Base-by-base conservation (phyloP, 2,329 filamentous ascomycete genomes). In the Aspergillus fischeri region DNA sequence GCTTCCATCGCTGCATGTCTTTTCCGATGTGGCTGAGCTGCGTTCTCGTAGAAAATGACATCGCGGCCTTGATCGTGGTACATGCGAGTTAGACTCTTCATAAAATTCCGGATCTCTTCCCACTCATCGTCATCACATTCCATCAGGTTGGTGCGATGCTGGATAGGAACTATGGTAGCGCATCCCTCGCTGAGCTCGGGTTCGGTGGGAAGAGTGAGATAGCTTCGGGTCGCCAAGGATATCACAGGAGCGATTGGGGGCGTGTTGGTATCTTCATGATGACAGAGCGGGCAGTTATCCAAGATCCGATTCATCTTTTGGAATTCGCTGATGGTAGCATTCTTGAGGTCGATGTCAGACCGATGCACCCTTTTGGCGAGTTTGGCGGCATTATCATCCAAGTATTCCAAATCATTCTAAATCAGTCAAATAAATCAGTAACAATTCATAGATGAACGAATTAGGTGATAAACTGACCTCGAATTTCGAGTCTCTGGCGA, bases 71-170 rank as follows among this genome's bases (percentile, higher is more conserved):
- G 91, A 47, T 92, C 89, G 76, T 96, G 91, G 75, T 97, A 99
- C 85, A 97, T 89, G 48, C 93, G 86, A 4, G 89, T 97, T 21
- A 99, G 81, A 57, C 86, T 89, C 78, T 99, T 99, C 93, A 97
- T 97, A 71, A 99, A 99, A 73, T 99, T 99, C 65, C 94, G 89
- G 5, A 99, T 88, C 75, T 99, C 94, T 71, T 99, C 94, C 95
- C 95, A 99, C 73, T 99, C 94, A 70, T 99, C 94, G 69, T 99
- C 93, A 73, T 97, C 93, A 73, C 94, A 99, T 74, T 97, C 93
- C n/a, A 99, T 80, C 0, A 99, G 84, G 72, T 97, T 99, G 25
- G 82, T 86, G 53, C 88, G 87, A 72, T 99, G 94, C 65, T 92
- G 85, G 24, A 94, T 86, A 5, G 94, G 94, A 3, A 92, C 91